These are phyloP conservation scores for Quambalaria eucalypti DNA, from an alignment of 1,284 basidiomycete genomes.

Conservation along the genomic window DNA sequence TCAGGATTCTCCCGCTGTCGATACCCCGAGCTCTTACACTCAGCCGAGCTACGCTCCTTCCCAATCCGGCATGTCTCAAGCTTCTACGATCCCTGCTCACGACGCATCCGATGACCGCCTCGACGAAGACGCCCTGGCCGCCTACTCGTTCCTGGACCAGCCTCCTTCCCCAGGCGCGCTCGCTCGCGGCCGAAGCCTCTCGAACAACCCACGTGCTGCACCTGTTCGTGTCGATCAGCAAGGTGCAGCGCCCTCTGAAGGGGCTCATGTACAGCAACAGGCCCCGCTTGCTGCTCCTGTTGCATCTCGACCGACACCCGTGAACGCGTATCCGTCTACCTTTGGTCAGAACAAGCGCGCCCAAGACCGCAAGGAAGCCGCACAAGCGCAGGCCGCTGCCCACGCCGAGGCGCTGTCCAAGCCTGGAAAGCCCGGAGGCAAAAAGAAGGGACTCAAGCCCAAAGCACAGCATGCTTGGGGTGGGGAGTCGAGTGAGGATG, in stretches of 20 bases:
- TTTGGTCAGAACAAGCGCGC: conserved; percentile 36
- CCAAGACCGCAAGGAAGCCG: conserved; percentile 32
- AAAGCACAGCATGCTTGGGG: conserved; percentile 15
- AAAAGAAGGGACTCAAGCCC: conserved; percentile 15
- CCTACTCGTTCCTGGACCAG: conserved; percentile 36
- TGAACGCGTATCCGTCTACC: conserved; percentile 27
- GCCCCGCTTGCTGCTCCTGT: neutral
- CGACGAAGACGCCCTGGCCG: conserved; percentile 32
- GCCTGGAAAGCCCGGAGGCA: conserved; percentile 21
- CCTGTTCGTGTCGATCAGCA: neutral
- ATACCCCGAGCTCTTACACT: neutral
- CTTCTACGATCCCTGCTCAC: neutral
- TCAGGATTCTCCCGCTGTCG: neutral
- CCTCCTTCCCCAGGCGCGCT: conserved; percentile 25
- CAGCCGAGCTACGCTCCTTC: conserved; percentile 1
- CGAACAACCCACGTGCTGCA: neutral
- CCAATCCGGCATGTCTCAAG: no score
- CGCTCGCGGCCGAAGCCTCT: neutral
- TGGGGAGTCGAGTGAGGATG: conserved; percentile 31
- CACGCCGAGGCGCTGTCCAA: conserved; percentile 31
- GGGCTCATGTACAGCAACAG: neutral
- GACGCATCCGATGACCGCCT: conserved; percentile 6
- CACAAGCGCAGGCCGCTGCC: conserved; percentile 31
- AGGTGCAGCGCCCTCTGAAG: neutral
- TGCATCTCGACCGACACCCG: conserved; percentile 10